These are phyloP conservation scores for Plectranthus barbatus DNA, from an alignment of 257 asterid genomes.

Conservation along the genomic window DNA sequence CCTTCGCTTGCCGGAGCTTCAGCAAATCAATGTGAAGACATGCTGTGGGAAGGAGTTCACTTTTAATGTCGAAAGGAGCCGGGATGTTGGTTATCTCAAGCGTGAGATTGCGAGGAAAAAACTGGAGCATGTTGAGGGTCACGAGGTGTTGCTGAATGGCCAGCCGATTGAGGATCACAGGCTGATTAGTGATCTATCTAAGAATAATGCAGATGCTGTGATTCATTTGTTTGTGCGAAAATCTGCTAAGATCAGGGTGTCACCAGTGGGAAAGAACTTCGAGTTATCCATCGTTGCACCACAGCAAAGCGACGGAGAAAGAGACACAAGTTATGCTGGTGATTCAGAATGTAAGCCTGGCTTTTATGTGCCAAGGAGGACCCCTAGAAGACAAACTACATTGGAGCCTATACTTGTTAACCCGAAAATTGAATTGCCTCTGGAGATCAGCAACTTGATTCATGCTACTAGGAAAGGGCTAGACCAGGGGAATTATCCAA, in stretches of 20 bases:
- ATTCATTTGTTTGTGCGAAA: conserved; percentile 74
- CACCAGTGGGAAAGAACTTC: conserved; percentile 59
- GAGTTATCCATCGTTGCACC: conserved; percentile 63
- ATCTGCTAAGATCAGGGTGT: conserved; percentile 63
- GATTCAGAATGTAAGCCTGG: conserved; percentile 21
- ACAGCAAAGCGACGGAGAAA: conserved; percentile 15
- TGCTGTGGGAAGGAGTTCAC: conserved; percentile 66
- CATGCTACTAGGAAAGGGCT: conserved; percentile 50
- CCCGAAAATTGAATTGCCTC: conserved; percentile 55
- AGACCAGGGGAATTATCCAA: conserved; percentile 50
- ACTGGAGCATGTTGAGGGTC: conserved; percentile 41
- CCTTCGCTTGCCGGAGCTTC: conserved; percentile 66
- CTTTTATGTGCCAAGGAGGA: conserved; percentile 25
- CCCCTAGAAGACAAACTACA: conserved; percentile 29
- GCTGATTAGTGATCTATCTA: conserved; percentile 59
- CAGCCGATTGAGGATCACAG: conserved; percentile 69
- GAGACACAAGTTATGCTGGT: conserved; percentile 20
- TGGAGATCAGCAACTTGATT: conserved; percentile 43
- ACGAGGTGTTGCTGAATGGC: conserved; percentile 67
- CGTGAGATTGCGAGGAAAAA: conserved; percentile 50
- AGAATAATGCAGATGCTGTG: conserved; percentile 51
- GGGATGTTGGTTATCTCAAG: conserved; percentile 68
- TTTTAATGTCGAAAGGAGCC: conserved; percentile 60
- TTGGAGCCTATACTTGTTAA: conserved; percentile 69
- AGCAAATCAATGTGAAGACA: conserved; percentile 54